Base-by-base conservation (phyloP, 768 basidiomycete genomes). In the Calvatia gigantea region DNA sequence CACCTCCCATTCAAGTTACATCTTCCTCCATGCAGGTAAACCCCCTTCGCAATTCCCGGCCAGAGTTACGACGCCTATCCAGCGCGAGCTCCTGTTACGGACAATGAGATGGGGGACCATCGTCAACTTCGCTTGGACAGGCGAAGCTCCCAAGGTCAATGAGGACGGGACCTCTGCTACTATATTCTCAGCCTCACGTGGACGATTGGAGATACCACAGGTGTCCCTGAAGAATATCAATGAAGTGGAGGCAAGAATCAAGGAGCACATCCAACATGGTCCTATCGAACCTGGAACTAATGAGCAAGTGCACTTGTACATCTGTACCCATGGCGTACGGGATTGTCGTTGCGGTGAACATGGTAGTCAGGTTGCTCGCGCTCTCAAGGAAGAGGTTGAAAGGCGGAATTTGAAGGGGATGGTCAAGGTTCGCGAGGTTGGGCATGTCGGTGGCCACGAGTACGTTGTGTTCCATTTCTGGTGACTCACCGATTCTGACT, bases 381-480 rank as follows among this genome's bases (percentile, higher is more conserved):
- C 83, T 2, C 64, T 94, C 25, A 70, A 72, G 15, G 70, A 74
- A 3, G 86, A 89, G 63, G 67, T 88, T 6, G 65, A 65, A 35
- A 68, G 64, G 37, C 74, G 76, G 46, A 63, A 74, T 31, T 63
- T 68, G 1, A 64, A 67, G 1, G 60, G 58, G 5, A 59, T 64
- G 35, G 57, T 82, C 58, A 61, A 75, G 75, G 72, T 92, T 1
- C 82, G 82, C 2, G 83, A 90, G 59, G 80, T 86, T 5, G 87
- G 80, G 2, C 91, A 94, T 67, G 84, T 94, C 48, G 91, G 92
- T 1, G 90, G 90, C 23, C 91, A 94, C 69, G 78, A 89, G 91
- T 89, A 64, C 65, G 85, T 76, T 6, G 67, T 65, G n/a, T 45
- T 17, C 58, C 23, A 25, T 39, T 7, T 21, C 54, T n/a, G 23